These are phyloP conservation scores for Bauhinia variegata DNA, from an alignment of 306 rosid genomes.

Conservation along the genomic window DNA sequence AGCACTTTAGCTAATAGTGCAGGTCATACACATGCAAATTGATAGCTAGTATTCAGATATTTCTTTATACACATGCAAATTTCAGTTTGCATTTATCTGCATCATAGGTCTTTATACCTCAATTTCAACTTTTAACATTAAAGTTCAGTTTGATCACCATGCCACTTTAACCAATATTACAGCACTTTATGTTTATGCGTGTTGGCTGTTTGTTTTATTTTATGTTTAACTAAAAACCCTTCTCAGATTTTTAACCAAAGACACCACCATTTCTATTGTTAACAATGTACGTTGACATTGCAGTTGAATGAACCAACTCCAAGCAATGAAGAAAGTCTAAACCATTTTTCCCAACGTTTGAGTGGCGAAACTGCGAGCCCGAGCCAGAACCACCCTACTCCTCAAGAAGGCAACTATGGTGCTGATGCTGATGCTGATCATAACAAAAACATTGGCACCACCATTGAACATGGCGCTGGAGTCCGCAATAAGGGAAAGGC, in stretches of 20 bases:
- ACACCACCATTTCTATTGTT: not conserved
- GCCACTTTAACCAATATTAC: not conserved
- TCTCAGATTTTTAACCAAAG: not conserved
- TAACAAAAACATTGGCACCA: not conserved
- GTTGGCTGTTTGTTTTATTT: not conserved
- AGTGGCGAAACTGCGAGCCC: not conserved
- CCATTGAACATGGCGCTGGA: not conserved
- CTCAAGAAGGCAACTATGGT: not conserved
- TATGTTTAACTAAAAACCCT: not conserved
- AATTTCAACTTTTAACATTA: not conserved
- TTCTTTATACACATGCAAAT: too few species aligned
- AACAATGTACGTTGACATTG: slow-evolving; percentile 12
- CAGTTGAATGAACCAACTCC: not conserved
- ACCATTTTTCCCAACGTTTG: not conserved
- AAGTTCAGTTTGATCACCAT: not conserved
- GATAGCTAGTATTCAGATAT: not conserved
- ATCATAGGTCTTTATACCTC: not conserved
- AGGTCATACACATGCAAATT: not conserved
- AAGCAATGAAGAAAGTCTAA: slow-evolving; percentile 28
- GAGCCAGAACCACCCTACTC: not conserved
- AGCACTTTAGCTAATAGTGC: too few species aligned
- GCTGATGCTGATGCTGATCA: not conserved
- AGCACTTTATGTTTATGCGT: too few species aligned
- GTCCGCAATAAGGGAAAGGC: not conserved
- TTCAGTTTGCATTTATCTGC: not conserved